Evolutionary conservation across 2,329 filamentous ascomycete species (phyloP), one percentile per base, ranked within the genome.

Genomic region (Ceratocystis papillata): DNA sequence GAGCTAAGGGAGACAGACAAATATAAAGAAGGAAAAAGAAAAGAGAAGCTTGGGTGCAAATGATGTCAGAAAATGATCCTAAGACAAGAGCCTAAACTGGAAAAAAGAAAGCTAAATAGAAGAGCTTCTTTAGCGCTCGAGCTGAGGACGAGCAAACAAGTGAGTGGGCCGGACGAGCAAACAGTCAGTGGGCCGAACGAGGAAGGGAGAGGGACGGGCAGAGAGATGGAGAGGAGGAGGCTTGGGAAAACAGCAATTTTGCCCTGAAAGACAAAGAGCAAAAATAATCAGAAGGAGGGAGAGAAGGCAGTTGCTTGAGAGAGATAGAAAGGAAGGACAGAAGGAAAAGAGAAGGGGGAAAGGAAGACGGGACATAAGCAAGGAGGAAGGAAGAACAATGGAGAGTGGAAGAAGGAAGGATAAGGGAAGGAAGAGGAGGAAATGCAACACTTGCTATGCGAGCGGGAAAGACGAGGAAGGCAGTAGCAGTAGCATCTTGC

Each of bases 101-200:
- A 59, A 65, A 50, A 61, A 15, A 65, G 17, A 33, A 65, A 61
- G 15, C 33, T 5, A 61, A 57, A 61, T 3, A n/a, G 28, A 10
- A 6, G 48, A 61, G 33, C 33, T 37, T 37, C 33, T 33, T 2
- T 37, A 37, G 8, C 33, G 33, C 33, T 37, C 37, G 37, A 41
- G 37, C 3, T 5, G 10, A 41, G 12, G 37, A 46, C n/a, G 17
- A 12, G n/a, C 50, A 30, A 37, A 45, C n/a, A 20, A 20, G 25
- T 20, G 41, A n/a, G 4, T 20, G 10, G n/a, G 59, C 28, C 22
- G 28, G 5, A 28, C 28, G 15, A 12, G n/a, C 50, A 30, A 37
- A 45, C n/a, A 22, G 25, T 20, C 22, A n/a, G 3, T 20, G 10
- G 22, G 22, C 22, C 22, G 59, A n/a, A 17, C 5, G 22, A 37